Conservation (phyloP, 345 rosid species). For the Sisymbrium irio region DNA sequence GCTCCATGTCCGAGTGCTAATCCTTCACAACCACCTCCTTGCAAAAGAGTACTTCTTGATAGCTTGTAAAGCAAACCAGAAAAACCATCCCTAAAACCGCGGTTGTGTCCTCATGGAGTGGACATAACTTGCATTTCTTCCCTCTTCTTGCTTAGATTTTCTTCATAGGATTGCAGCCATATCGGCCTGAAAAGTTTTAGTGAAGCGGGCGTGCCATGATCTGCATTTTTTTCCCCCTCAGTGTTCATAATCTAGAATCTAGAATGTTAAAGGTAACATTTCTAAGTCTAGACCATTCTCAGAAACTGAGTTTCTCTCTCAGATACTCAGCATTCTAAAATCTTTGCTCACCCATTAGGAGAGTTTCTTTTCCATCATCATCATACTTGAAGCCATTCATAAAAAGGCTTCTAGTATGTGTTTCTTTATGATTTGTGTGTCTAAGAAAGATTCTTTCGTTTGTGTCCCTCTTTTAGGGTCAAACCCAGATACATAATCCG, state of each 20-base stretch:
- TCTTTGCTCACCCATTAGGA: conserved; percentile 18
- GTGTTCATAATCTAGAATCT: conserved; percentile 48
- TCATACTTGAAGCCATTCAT: conserved; percentile 20
- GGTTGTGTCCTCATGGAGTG: conserved; percentile 34
- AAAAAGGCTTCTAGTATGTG: conserved; percentile 25
- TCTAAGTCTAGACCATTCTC: conserved; percentile 58
- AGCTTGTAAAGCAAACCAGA: conserved; percentile 51
- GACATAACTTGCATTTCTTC: conserved; percentile 25
- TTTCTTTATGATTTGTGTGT: conserved; percentile 31
- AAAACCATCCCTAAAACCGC: neutral
- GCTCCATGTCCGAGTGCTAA: conserved; percentile 52
- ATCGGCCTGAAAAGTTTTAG: conserved; percentile 75
- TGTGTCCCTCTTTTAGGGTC: conserved; percentile 9
- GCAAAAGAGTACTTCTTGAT: conserved; percentile 95
- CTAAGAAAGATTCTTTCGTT: conserved; percentile 32
- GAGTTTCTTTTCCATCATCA: conserved; percentile 11
- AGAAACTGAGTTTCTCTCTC: conserved; percentile 35
- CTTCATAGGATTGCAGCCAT: conserved; percentile 62
- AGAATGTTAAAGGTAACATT: conserved; percentile 56
- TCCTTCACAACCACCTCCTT: conserved; percentile 75
- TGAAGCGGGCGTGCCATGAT: conserved; percentile 55
- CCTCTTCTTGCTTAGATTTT: conserved; percentile 27
- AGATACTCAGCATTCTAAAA: conserved; percentile 28
- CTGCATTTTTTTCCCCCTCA: conserved; percentile 46
- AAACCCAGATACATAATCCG: conserved; percentile 37